Evolutionary conservation across 129 eudicot genomes (phyloP).

Genomic region (Scalesia atractyloides): DNA sequence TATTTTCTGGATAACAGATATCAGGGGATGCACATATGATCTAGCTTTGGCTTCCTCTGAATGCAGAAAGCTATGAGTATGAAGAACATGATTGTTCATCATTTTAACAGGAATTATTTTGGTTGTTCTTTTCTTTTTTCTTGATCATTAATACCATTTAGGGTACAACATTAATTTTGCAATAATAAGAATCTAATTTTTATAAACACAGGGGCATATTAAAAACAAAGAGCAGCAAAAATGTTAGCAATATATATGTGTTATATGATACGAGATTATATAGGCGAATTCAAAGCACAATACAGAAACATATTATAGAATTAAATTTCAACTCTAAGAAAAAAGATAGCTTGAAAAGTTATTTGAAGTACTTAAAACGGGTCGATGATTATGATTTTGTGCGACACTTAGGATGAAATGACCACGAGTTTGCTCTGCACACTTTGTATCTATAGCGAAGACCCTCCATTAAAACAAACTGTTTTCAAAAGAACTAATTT

Average conservation of each 20-base stretch:
- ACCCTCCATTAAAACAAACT: neutral
- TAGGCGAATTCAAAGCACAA: neutral
- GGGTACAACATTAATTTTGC: neutral
- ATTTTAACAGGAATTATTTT: neutral
- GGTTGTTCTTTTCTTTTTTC: neutral
- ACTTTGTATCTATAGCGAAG: neutral
- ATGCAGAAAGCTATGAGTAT: neutral
- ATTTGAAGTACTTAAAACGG: neutral
- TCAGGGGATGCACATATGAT: neutral
- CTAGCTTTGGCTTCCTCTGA: neutral
- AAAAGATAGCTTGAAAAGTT: neutral
- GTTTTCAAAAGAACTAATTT: neutral
- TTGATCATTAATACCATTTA: too few species aligned
- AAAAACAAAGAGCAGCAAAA: neutral
- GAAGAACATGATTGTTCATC: neutral
- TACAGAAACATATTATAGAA: neutral
- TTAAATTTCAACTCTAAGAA: neutral
- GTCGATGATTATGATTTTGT: neutral
- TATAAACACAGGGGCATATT: too few species aligned
- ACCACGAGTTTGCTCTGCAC: neutral
- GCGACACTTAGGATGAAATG: neutral
- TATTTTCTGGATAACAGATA: neutral
- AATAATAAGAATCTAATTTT: neutral
- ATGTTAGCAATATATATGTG: neutral
- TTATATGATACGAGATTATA: neutral